A percentile compares a stretch with the other conserved stretches of the same genome.
These are phyloP conservation scores for Plasmodium knowlesi DNA, from an alignment of 169 alveolate genomes.

Conservation along the genomic window DNA sequence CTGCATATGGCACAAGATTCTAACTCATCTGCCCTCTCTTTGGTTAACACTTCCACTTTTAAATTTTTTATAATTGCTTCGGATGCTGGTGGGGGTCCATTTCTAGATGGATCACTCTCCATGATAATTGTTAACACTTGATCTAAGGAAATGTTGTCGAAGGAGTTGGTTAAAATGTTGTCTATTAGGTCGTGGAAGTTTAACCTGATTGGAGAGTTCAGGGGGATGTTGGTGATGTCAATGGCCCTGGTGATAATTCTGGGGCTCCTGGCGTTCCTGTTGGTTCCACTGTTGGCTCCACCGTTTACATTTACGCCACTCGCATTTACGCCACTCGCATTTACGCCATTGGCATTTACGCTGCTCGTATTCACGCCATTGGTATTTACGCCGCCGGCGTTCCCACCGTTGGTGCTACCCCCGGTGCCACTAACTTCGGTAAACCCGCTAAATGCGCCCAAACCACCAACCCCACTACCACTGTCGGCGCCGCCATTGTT, in stretches of 20 bases:
- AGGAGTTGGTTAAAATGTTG: conserved; percentile 75
- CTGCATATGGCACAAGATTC: conserved; percentile 89
- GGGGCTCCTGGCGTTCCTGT: conserved; percentile 25
- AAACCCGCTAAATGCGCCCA: neutral
- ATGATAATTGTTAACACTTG: conserved; percentile 80
- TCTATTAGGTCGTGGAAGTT: conserved; percentile 59
- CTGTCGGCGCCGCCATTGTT: neutral
- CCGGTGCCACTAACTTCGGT: neutral
- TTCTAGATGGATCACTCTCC: conserved; percentile 89
- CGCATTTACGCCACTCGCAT: neutral
- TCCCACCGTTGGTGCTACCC: neutral
- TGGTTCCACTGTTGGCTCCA: too few species aligned
- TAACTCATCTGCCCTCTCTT: conserved; percentile 74
- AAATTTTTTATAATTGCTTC: conserved; percentile 80
- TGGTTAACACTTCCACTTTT: conserved; percentile 79
- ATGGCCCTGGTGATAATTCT: conserved; percentile 55
- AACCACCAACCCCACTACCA: neutral
- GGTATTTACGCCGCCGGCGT: neutral
- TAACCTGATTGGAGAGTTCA: conserved; percentile 28
- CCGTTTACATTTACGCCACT: too few species aligned
- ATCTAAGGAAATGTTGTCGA: conserved; percentile 79
- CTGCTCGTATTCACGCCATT: too few species aligned
- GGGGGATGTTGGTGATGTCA: conserved; percentile 59
- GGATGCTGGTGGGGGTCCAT: conserved; percentile 90
- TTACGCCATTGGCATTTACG: neutral